These are phyloP conservation scores for Boletales sp. DNA, from an alignment of 768 basidiomycete species.

Conservation along the genomic window DNA sequence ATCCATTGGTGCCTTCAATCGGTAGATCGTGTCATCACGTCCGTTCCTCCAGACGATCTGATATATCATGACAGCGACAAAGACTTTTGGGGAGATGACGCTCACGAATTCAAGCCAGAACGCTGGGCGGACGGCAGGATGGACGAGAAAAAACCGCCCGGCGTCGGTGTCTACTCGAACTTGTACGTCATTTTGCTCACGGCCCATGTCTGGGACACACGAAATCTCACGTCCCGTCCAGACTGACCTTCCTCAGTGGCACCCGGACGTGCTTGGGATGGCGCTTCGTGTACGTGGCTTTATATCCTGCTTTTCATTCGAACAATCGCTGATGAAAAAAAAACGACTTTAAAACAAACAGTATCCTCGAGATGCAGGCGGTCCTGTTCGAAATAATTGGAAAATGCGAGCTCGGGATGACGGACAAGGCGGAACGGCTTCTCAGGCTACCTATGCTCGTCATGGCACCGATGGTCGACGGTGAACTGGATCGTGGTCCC, in stretches of 20 bases:
- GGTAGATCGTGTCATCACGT: slow-evolving; percentile 31
- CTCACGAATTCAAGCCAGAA: slow-evolving; percentile 16
- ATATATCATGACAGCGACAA: slow-evolving; percentile 4
- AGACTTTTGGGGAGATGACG: slow-evolving; percentile 27
- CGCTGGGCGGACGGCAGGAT: slow-evolving; percentile 4
- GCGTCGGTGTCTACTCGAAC: slow-evolving; percentile 14
- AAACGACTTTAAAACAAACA: no score
- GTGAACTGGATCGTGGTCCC: no score
- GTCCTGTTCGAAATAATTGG: slow-evolving; percentile 53
- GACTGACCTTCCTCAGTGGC: slow-evolving; percentile 19
- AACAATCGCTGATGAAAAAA: no score
- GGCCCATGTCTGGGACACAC: no score
- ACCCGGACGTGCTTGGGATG: slow-evolving; percentile 22
- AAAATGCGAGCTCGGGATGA: slow-evolving; percentile 47
- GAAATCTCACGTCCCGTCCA: background rate
- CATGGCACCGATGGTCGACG: slow-evolving; percentile 34
- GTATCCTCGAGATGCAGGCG: slow-evolving; percentile 49
- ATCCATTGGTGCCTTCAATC: slow-evolving; percentile 55
- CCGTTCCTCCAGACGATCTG: no score
- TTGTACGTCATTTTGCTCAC: slow-evolving; percentile 2
- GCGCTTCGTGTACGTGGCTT: slow-evolving; percentile 25
- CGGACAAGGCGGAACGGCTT: slow-evolving; percentile 27
- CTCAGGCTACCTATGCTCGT: slow-evolving; percentile 25
- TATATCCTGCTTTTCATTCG: background rate
- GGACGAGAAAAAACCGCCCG: slow-evolving; percentile 1